Evolutionary conservation across 179 eudicot genomes (phyloP).

Genomic region (Vitellaria paradoxa): DNA sequence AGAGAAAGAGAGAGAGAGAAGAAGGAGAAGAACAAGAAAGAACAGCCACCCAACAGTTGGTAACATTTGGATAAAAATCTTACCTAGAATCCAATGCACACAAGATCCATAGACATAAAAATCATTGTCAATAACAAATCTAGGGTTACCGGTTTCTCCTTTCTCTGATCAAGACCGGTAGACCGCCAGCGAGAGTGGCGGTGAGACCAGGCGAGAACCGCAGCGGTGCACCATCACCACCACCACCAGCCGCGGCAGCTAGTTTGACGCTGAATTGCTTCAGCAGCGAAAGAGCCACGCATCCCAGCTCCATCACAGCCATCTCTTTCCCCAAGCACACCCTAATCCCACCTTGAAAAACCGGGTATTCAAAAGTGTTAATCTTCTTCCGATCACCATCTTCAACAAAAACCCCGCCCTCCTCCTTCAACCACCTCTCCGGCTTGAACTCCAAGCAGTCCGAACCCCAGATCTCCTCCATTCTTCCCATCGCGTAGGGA

Average conservation of each 20-base stretch:
- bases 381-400: conserved; percentile 4
- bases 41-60: too few species aligned
- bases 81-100: too few species aligned
- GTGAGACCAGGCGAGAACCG: conserved; percentile 65
- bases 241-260: conserved; percentile 1
- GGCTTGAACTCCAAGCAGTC: conserved; percentile 67
- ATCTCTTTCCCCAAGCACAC: conserved; percentile 76
- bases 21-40: too few species aligned
- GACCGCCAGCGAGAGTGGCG: conserved; percentile 46
- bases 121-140: too few species aligned
- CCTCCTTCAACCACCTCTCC: conserved; percentile 56
- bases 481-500: conserved; percentile 64
- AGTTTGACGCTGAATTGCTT: conserved; percentile 37
- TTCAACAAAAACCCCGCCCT: conserved; percentile 33
- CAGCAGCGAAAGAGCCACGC: conserved; percentile 36
- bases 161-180: conserved; percentile 34
- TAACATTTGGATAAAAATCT: too few species aligned
- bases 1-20: too few species aligned
- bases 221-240: conserved; percentile 20
- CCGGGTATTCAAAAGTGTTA: conserved; percentile 55
- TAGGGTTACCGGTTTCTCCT: conserved; percentile 10
- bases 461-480: conserved; percentile 64
- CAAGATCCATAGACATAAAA: too few species aligned
- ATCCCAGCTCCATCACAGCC: conserved; percentile 55
- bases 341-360: conserved; percentile 69